Base-by-base conservation (phyloP, 2,329 filamentous ascomycete species). In the Fusarium bactridioides region DNA sequence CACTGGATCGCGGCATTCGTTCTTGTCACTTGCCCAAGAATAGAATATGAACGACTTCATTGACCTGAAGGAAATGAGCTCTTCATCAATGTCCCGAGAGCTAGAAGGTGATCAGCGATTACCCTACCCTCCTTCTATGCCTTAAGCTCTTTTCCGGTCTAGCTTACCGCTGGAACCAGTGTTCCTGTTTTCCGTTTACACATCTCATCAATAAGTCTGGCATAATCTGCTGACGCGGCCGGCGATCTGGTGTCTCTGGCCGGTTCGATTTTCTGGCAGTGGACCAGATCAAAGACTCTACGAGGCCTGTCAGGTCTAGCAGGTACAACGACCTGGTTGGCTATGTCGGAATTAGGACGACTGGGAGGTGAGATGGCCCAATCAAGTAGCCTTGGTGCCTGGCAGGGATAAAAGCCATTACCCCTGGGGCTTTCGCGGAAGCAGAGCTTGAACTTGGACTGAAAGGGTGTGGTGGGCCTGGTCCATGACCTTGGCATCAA, bases 361-460 rank as follows among this genome's bases (percentile, higher is more conserved):
- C 47, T 63, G 43, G 29, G 11, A 69, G 50, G 40, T 33, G 29
- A 51, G 25, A 69, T 59, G 27, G 53, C 43, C 75, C 75, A 77
- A 77, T 77, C 69, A 68, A 44, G 50, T 48, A 18, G 40, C 16
- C 47, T 37, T 66, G 61, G 75, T 77, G 74, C 75, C 75, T 77
- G 75, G 45, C 75, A 76, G 62, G 68, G 73, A 70, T 71, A 44
- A n/a, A 29, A 57, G 35, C 50, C 38, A 27, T 67, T 67, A 47
- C 61, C 67, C 50, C 69, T 64, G 66, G 40, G 21, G 38, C 64
- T 61, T 44, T 23, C 15, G 56, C 56, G 41, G 45, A 64, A 70
- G 50, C 67, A 69, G 59, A 64, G 57, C 59, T 64, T 73, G 70
- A 71, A 73, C 56, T 74, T 73, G 70, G 61, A 74, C 67, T 43